A percentile compares a stretch with the other conserved stretches of the same genome.
These are phyloP conservation scores for Cornus controversa DNA, from an alignment of 148 eudicot genomes.

Conservation along the genomic window DNA sequence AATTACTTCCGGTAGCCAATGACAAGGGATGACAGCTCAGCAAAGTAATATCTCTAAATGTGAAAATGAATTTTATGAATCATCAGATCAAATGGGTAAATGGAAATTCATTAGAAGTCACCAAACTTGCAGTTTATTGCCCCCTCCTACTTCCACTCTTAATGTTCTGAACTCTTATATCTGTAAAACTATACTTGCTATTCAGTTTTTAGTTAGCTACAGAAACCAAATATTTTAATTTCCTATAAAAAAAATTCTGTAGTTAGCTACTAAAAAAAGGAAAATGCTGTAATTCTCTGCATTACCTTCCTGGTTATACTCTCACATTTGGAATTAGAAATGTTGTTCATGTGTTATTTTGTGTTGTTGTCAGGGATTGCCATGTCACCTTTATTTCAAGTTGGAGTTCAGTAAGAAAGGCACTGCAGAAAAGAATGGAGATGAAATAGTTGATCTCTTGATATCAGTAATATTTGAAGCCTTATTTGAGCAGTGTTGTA, in stretches of 20 bases:
- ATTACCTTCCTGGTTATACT: background rate
- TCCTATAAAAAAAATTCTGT: background rate
- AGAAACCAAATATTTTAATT: background rate
- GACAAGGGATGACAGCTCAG: no score
- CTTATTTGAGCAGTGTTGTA: slow-evolving; percentile 67
- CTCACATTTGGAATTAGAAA: background rate
- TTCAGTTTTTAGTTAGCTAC: background rate
- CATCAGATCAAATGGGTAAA: background rate
- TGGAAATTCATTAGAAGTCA: background rate
- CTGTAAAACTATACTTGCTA: background rate
- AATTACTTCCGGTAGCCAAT: no score
- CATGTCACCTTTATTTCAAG: slow-evolving; percentile 96
- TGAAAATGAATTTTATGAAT: background rate
- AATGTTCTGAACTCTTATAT: background rate
- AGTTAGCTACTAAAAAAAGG: background rate
- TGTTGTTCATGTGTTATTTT: background rate
- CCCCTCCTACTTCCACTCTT: no score
- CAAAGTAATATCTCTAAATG: background rate
- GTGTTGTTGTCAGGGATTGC: slow-evolving; percentile 62
- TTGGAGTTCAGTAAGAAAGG: slow-evolving; percentile 77
- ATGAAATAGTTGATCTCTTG: slow-evolving; percentile 88
- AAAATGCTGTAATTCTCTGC: background rate
- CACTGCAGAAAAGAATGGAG: slow-evolving; percentile 70
- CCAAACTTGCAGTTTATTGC: background rate
- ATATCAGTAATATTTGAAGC: slow-evolving; percentile 66